These are phyloP conservation scores for Periconia sp. DNA, from an alignment of 2,329 filamentous ascomycete genomes.

Conservation along the genomic window DNA sequence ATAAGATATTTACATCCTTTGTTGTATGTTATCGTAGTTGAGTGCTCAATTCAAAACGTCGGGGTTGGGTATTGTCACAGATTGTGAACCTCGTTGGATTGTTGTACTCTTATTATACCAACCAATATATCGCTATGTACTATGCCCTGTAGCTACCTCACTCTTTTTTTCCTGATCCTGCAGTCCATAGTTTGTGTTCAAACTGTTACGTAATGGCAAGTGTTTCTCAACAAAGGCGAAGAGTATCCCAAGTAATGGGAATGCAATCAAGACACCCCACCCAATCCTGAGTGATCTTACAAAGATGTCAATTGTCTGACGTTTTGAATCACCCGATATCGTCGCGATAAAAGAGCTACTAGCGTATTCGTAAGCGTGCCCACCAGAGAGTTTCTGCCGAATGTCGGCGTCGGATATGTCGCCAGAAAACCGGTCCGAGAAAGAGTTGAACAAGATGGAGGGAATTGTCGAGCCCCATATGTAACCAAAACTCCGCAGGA, in stretches of 20 bases:
- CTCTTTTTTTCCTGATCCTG: no score
- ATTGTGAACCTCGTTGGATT: no score
- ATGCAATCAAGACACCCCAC: conserved; percentile 6
- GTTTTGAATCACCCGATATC: not conserved
- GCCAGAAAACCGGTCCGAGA: not conserved
- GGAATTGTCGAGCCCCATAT: conserved; percentile 17
- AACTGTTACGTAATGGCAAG: not conserved
- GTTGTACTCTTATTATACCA: no score
- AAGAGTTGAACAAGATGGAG: conserved; percentile 11
- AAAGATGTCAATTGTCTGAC: conserved; percentile 5
- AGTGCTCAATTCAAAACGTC: no score
- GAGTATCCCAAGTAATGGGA: conserved; percentile 1
- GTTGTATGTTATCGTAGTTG: no score
- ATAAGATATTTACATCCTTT: no score
- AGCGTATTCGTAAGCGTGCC: conserved; percentile 6
- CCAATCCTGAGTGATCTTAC: not conserved
- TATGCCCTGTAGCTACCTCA: no score
- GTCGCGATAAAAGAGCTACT: not conserved
- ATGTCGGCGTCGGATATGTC: conserved; percentile 2
- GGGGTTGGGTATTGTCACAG: no score
- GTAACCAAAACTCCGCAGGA: conserved; percentile 15
- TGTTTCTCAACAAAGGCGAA: conserved; percentile 4
- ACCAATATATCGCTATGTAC: no score
- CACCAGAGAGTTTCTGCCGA: not conserved
- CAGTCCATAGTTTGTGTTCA: conserved; percentile 5